Evolutionary conservation across 352 stramenopile genomes (phyloP).

Genomic region (Globisporangium nagaii): DNA sequence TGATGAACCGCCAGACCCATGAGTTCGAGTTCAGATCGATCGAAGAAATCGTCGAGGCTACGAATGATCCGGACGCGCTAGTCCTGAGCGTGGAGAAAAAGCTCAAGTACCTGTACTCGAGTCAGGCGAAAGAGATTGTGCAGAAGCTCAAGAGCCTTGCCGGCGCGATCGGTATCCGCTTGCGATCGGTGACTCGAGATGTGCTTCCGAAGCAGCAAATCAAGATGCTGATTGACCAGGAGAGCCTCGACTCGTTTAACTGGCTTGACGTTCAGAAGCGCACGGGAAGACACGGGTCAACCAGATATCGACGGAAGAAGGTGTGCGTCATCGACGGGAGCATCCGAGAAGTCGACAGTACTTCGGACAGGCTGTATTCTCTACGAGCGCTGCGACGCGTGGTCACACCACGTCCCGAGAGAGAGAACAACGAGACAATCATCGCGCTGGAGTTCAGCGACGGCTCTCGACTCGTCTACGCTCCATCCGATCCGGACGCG

Average conservation of each 20-base stretch:
- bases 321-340: constrained; percentile 48
- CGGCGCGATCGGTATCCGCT: constrained; percentile 58
- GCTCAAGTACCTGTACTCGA: constrained; percentile 68
- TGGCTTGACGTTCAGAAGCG: constrained; percentile 51
- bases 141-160: constrained; percentile 58
- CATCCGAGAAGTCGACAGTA: constrained; percentile 41
- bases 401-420: constrained; percentile 25
- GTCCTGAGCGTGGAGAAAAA: constrained; percentile 56
- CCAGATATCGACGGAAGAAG: constrained; percentile 56
- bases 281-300: constrained; percentile 53
- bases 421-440: constrained; percentile 26
- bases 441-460: constrained; percentile 68
- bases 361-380: constrained; percentile 49
- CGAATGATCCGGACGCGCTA: constrained; percentile 49
- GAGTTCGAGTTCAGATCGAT: constrained; percentile 73
- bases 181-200: constrained; percentile 24
- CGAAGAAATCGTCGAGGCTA: constrained; percentile 38
- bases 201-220: constrained; percentile 53
- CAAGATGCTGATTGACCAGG: constrained; percentile 28
- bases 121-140: constrained; percentile 50
- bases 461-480: constrained; percentile 53
- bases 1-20: constrained; percentile 65
- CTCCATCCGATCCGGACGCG: constrained; percentile 44
- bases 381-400: constrained; percentile 51
- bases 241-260: constrained; percentile 32